These are phyloP conservation scores for Mortierella sp. DNA, from an alignment of 371 early-diverging fungal species.

Conservation along the genomic window DNA sequence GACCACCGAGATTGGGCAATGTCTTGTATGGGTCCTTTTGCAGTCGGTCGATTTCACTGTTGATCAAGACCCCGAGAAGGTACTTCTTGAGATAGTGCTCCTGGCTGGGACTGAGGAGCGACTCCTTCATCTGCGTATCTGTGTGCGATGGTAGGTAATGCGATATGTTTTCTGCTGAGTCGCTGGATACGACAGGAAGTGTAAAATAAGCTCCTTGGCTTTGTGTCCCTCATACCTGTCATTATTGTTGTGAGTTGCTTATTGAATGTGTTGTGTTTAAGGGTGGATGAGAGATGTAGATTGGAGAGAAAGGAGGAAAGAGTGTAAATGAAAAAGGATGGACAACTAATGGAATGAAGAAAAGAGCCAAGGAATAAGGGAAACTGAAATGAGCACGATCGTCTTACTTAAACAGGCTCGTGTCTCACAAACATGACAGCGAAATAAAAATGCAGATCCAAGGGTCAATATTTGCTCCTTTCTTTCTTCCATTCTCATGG, in stretches of 20 bases:
- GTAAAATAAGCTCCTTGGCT: no score
- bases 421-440: no score
- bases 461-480: no score
- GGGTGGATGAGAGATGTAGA: no score
- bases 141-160: background rate
- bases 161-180: no score
- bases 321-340: background rate
- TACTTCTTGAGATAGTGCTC: conserved; percentile 54
- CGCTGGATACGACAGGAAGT: no score
- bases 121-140: background rate
- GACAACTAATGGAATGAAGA: background rate
- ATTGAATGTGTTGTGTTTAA: background rate
- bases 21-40: conserved; percentile 40
- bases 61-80: conserved; percentile 40
- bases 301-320: background rate
- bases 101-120: conserved; percentile 31
- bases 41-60: conserved; percentile 38
- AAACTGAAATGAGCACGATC: no score
- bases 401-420: no score
- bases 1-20: conserved; percentile 49
- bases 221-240: background rate
- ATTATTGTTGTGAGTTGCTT: no score
- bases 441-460: no score
- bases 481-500: no score
- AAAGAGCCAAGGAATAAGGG: background rate